Evolutionary conservation across 2,329 filamentous ascomycete genomes (phyloP).

Genomic region (Alternaria triticimaculans): DNA sequence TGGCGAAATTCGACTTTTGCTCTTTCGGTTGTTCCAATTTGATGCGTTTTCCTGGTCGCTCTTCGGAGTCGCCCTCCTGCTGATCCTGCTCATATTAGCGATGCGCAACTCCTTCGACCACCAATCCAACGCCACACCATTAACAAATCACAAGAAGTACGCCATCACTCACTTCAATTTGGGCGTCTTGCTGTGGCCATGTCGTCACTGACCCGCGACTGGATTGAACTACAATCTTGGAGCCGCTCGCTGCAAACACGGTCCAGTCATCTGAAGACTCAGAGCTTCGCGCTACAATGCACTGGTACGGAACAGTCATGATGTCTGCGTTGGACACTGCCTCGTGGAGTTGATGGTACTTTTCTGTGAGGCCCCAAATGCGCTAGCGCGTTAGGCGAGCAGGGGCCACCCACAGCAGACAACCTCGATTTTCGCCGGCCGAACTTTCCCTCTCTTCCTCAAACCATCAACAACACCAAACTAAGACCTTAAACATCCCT

Average conservation of each 20-base stretch:
- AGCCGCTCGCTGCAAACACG: constrained; percentile 76
- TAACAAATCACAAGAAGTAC: neutral
- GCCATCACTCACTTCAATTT: constrained; percentile 31
- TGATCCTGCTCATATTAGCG: constrained; percentile 27
- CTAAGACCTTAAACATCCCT: constrained; percentile 97
- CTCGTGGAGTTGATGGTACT: constrained; percentile 13
- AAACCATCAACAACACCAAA: constrained; percentile 35
- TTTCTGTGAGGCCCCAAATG: constrained; percentile 14
- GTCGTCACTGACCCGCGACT: constrained; percentile 38
- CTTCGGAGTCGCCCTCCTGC: constrained; percentile 35
- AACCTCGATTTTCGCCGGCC: constrained; percentile 32
- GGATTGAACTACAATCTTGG: constrained; percentile 65
- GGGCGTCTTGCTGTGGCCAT: constrained; percentile 35
- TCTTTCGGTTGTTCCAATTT: constrained; percentile 45
- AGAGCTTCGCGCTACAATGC: constrained; percentile 38
- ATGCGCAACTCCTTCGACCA: neutral
- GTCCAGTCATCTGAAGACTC: constrained; percentile 48
- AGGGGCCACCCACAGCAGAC: constrained; percentile 29
- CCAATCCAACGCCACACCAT: neutral
- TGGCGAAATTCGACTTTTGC: constrained; percentile 68
- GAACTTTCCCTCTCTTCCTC: constrained; percentile 14
- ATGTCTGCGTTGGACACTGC: constrained; percentile 13
- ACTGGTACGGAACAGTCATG: constrained; percentile 52
- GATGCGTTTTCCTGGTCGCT: constrained; percentile 51
- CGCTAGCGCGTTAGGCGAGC: constrained; percentile 25